Evolutionary conservation across 345 rosid genomes (phyloP), one percentile per base, ranked within the genome.

Genomic region (Cardamine resedifolia): DNA sequence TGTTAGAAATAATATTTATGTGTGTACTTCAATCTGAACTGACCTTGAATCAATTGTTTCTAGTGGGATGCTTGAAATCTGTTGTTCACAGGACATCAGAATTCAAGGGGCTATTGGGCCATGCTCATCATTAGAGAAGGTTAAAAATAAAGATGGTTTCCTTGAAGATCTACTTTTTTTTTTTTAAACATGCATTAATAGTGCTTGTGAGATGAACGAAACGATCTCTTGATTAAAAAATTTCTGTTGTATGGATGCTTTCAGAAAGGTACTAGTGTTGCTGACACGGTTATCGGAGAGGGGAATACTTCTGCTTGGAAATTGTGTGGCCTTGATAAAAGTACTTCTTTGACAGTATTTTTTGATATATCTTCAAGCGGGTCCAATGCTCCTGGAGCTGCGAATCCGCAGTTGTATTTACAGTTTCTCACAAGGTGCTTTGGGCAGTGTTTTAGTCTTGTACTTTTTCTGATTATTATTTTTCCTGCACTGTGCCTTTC

Each of bases 61-160:
- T 82, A 89, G 97, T 67, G 97, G 97, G 49, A 74, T 75, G 56
- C 85, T 91, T 66, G 97, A 91, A 83, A 81, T 65, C 61, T 57
- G 61, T 57, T 57, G 61, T 18, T 87, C 97, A 31, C 90, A 89
- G 82, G 96, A 91, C 75, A 78, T 91, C 72, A 89, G 86, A 82
- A 74, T 91, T 74, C 91, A 91, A 68, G 97, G 97, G 33, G 73
- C 85, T 24, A 79, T 91, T 70, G 96, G 97, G 59, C 96, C 91
- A 71, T 91, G 93, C 81, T 81, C 97, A 43, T 89, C 96, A 15
- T 65, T 86, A 83, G 97, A 89, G 76, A 87, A 87, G 97, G 97
- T 91, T 67, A 62, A 77, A 61, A 18, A 23, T 65, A 28, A 47
- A 49, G 50, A n/a, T n/a, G n/a, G n/a, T n/a, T n/a, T 59, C 38